These are phyloP conservation scores for Mrakia hoshinonis DNA, from an alignment of 768 basidiomycete species.

Conservation along the genomic window DNA sequence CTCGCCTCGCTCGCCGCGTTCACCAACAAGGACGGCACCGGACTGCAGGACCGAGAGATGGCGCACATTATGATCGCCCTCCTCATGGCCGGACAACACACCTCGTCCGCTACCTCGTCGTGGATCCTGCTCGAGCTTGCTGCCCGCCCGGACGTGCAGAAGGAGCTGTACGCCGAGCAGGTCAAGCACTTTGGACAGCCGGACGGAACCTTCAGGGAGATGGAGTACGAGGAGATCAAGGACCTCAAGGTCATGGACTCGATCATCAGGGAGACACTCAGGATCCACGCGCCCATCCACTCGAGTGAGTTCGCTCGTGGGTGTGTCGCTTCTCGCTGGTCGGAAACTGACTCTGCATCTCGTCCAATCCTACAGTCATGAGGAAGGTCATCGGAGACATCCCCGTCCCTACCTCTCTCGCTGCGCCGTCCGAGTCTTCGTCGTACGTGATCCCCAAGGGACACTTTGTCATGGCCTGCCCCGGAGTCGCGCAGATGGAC, in stretches of 20 bases:
- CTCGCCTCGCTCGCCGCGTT: slow-evolving; percentile 76
- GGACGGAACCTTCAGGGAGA: slow-evolving; percentile 67
- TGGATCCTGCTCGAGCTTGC: slow-evolving; percentile 88
- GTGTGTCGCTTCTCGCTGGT: slow-evolving; percentile 12
- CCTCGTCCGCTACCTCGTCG: slow-evolving; percentile 80
- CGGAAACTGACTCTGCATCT: slow-evolving; percentile 30
- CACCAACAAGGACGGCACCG: slow-evolving; percentile 69
- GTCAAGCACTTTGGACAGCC: slow-evolving; percentile 66
- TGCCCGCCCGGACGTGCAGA: slow-evolving; percentile 62
- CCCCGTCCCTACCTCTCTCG: slow-evolving; percentile 66
- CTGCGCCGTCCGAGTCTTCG: slow-evolving; percentile 57
- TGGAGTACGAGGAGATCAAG: slow-evolving; percentile 80
- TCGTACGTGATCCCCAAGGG: slow-evolving; percentile 80
- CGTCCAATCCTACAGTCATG: slow-evolving; percentile 38
- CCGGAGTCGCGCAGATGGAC: slow-evolving; percentile 80
- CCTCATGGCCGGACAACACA: slow-evolving; percentile 99
- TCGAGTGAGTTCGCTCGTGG: slow-evolving; percentile 41
- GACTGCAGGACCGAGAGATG: slow-evolving; percentile 77
- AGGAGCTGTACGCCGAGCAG: slow-evolving; percentile 82
- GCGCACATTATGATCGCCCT: slow-evolving; percentile 98
- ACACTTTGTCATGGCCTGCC: slow-evolving; percentile 78
- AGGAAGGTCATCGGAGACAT: slow-evolving; percentile 83
- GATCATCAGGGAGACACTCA: slow-evolving; percentile 70
- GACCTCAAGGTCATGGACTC: slow-evolving; percentile 72
- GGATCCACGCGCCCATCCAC: slow-evolving; percentile 87